phyloP scores from a whole-genome alignment of 768 basidiomycete genomes.

The Naematelia encephala region DNA sequence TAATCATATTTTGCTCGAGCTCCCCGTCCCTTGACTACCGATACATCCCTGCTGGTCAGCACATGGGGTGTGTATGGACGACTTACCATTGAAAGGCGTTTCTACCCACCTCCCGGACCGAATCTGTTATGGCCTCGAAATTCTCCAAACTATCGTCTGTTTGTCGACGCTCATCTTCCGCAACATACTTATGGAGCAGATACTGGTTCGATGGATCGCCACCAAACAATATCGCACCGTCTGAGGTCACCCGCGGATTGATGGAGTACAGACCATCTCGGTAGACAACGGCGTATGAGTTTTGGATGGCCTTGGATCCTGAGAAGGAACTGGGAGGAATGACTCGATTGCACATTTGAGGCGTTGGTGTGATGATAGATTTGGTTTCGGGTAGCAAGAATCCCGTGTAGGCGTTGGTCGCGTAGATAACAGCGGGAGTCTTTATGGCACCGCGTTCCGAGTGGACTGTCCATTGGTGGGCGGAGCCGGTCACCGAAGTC shows the following conservation, averaged over 20 bases:
- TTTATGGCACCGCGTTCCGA: constrained; percentile 64
- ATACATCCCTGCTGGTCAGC: not conserved
- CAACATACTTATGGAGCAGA: constrained; percentile 21
- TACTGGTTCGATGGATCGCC: constrained; percentile 18
- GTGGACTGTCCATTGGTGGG: constrained; percentile 55
- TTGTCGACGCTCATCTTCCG: constrained; percentile 9
- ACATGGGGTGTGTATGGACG: not conserved
- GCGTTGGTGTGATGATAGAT: constrained; percentile 9
- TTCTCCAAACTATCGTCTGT: constrained; percentile 25
- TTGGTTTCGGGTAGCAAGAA: constrained; percentile 57
- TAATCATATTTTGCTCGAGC: constrained; percentile 23
- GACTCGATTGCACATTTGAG: constrained; percentile 55
- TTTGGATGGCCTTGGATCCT: constrained; percentile 20
- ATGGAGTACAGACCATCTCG: constrained; percentile 19
- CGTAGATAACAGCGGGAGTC: constrained; percentile 69
- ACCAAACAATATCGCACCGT: constrained; percentile 27
- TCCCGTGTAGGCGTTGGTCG: constrained; percentile 77
- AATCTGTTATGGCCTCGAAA: constrained; percentile 34
- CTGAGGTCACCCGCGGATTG: constrained; percentile 16
- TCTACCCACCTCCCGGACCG: constrained; percentile 29
- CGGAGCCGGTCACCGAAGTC: constrained; percentile 1
- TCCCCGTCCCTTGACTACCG: not conserved
- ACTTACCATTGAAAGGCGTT: constrained; percentile 44
- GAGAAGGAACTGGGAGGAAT: constrained; percentile 40
- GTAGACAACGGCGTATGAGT: constrained; percentile 22